A percentile compares a stretch with the other conserved stretches of the same genome.
Conservation (phyloP, 495 filamentous ascomycete species). For the Pyrenopolyporus hunteri region DNA sequence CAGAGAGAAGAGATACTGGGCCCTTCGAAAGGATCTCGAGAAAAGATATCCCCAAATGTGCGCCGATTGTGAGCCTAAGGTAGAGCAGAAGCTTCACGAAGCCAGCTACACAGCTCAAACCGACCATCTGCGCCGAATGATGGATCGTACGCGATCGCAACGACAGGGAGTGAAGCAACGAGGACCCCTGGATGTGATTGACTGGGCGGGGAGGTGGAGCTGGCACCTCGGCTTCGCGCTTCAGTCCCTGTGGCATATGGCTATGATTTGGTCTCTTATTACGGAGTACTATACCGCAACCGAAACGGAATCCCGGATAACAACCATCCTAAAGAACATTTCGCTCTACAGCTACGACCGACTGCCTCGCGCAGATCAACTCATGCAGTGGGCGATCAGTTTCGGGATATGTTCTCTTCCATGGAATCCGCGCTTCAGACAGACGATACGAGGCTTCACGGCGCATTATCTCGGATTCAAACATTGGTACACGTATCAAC, state of each 20-base stretch:
- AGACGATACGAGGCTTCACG: conserved; percentile 66
- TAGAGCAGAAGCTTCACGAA: conserved; percentile 65
- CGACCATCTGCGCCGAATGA: conserved; percentile 73
- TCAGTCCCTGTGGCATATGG: conserved; percentile 59
- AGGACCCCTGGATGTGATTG: conserved; percentile 58
- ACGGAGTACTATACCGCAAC: conserved; percentile 16
- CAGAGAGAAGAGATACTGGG: conserved; percentile 58
- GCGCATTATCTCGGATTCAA: conserved; percentile 68
- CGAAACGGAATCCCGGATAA: conserved; percentile 28
- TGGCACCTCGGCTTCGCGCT: conserved; percentile 60
- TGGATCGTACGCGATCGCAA: conserved; percentile 65
- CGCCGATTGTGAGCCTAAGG: conserved; percentile 71
- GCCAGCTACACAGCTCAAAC: conserved; percentile 80
- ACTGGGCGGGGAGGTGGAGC: conserved; percentile 54
- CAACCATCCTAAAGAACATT: conserved; percentile 40
- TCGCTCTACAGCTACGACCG: conserved; percentile 34
- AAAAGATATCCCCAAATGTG: conserved; percentile 84
- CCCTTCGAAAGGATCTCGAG: conserved; percentile 70
- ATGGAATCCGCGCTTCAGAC: conserved; percentile 77
- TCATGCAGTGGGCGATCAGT: conserved; percentile 56
- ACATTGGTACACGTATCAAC: conserved; percentile 73
- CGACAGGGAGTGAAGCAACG: conserved; percentile 48
- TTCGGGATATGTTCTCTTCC: conserved; percentile 65
- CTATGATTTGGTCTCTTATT: conserved; percentile 38
- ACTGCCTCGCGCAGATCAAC: conserved; percentile 42